Conservation (phyloP, 805 yeast species). For the Metschnikowia noctiluminum region DNA sequence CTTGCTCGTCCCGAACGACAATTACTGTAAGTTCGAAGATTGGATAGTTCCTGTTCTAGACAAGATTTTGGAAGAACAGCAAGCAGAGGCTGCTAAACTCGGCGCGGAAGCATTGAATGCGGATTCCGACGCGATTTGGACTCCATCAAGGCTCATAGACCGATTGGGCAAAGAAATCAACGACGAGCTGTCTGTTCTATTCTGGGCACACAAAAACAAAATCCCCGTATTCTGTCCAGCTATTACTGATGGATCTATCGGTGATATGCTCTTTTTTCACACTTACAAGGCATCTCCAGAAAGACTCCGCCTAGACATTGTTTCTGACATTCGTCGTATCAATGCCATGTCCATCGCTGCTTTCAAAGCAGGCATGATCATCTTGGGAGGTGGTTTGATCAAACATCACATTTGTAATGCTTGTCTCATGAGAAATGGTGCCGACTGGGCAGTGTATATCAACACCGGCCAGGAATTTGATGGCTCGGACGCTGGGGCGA, state of each 20-base stretch:
- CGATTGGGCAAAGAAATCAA: constrained; percentile 93
- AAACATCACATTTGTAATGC: constrained; percentile 98
- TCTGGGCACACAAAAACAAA: constrained; percentile 97
- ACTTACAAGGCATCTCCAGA: constrained; percentile 92
- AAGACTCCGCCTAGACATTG: constrained; percentile 87
- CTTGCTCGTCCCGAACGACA: constrained; percentile 94
- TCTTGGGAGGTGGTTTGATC: constrained; percentile 93
- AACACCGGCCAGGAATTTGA: constrained; percentile 99
- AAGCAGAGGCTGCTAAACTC: constrained; percentile 48
- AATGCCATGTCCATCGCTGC: constrained; percentile 96
- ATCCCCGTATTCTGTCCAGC: constrained; percentile 98
- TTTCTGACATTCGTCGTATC: constrained; percentile 86
- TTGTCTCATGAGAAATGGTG: constrained; percentile 98
- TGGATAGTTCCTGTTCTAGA: constrained; percentile 97
- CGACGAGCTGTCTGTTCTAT: constrained; percentile 87
- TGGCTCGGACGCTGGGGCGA: constrained; percentile 98
- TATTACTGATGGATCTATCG: constrained; percentile 95
- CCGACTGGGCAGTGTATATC: constrained; percentile 94
- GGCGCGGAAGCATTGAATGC: constrained; percentile 62
- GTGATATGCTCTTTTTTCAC: constrained; percentile 98
- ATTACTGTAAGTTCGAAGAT: constrained; percentile 95
- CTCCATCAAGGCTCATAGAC: constrained; percentile 90
- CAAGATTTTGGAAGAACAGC: constrained; percentile 84
- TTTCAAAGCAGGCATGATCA: constrained; percentile 88
- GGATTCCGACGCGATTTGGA: constrained; percentile 70